Conservation (phyloP, 164 flowering plant species). For the Protea cynaroides region DNA sequence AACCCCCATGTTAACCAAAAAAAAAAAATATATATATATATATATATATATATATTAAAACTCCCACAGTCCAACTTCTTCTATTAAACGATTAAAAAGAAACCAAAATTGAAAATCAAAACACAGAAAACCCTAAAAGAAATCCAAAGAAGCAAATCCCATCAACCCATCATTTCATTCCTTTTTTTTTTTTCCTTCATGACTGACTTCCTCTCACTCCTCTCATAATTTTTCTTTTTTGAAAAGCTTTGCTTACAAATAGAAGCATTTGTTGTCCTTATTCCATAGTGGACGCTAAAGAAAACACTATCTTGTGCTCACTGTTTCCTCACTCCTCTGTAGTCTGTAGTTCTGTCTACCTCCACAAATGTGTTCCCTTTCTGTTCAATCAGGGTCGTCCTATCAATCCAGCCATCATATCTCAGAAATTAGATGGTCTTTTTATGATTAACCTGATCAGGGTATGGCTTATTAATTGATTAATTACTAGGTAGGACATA, state of each 20-base stretch:
- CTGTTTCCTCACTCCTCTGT: too few species aligned
- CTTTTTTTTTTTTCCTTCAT: not conserved
- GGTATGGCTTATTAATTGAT: not conserved
- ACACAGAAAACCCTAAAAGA: conserved; percentile 1
- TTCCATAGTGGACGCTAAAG: too few species aligned
- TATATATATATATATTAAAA: too few species aligned
- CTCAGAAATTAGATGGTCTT: not conserved
- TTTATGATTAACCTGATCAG: not conserved
- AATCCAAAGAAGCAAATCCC: not conserved
- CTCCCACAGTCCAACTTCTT: not conserved
- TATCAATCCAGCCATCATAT: not conserved
- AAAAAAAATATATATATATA: too few species aligned
- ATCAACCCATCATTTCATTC: not conserved
- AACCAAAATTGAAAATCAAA: not conserved
- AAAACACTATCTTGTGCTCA: too few species aligned
- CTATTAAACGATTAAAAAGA: too few species aligned
- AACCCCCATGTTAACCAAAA: not conserved
- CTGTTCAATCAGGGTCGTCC: too few species aligned
- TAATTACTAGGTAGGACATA: not conserved
- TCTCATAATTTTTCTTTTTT: conserved; percentile 7
- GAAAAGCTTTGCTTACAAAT: conserved; percentile 4
- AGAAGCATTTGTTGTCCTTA: too few species aligned
- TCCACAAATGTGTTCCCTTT: too few species aligned
- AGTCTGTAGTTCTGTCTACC: too few species aligned
- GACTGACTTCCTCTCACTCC: conserved; percentile 11